Evolutionary conservation across 1,284 basidiomycete genomes (phyloP).

Genomic region (Sparassis latifolia): DNA sequence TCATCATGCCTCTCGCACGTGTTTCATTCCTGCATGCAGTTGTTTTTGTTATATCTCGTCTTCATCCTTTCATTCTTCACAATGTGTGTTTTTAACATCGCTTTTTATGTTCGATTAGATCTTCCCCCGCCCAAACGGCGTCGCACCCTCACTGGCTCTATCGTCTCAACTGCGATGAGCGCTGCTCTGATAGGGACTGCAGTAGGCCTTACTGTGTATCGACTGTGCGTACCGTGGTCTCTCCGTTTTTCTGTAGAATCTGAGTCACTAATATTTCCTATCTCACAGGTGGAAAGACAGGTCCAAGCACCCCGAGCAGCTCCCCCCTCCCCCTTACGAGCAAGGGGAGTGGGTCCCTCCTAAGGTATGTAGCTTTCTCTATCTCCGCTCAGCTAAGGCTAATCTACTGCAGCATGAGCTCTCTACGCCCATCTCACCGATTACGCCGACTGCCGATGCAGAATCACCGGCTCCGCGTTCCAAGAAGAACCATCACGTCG

Average conservation of each 20-base stretch:
- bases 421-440: slow-evolving; percentile 4
- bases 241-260: background rate
- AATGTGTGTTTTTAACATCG: slow-evolving; percentile 11
- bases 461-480: slow-evolving; percentile 22
- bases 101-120: slow-evolving; percentile 43
- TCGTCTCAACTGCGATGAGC: slow-evolving; percentile 72
- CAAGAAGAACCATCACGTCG: slow-evolving; percentile 21
- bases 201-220: slow-evolving; percentile 76
- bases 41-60: too few species aligned
- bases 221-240: slow-evolving; percentile 49
- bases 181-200: slow-evolving; percentile 78
- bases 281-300: slow-evolving; percentile 55
- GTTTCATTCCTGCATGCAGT: background rate
- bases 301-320: slow-evolving; percentile 42
- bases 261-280: slow-evolving; percentile 5
- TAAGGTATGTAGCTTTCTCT: slow-evolving; percentile 15
- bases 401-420: background rate
- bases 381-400: background rate
- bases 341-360: slow-evolving; percentile 49
- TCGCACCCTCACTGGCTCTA: slow-evolving; percentile 65
- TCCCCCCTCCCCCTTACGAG: slow-evolving; percentile 60
- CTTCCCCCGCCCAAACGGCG: slow-evolving; percentile 52
- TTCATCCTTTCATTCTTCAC: too few species aligned
- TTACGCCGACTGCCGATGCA: slow-evolving; percentile 12
- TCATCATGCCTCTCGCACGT: slow-evolving; percentile 12